Percentiles rank a stretch among this genome's conserved stretches.
Evolutionary conservation across 257 asterid species (phyloP).

Genomic region (Coffea canephora): DNA sequence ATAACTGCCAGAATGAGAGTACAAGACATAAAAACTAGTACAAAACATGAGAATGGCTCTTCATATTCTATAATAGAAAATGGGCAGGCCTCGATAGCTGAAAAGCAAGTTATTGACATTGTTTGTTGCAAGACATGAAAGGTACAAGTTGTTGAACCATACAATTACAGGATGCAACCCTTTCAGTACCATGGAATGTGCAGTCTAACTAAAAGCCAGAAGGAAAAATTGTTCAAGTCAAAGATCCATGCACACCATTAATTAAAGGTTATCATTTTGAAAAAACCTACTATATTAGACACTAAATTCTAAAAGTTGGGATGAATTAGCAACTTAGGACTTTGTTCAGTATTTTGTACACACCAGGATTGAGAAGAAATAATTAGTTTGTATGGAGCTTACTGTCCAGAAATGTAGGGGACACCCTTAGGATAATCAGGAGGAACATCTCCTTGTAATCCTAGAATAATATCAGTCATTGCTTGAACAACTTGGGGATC

Average conservation of each 20-base stretch:
- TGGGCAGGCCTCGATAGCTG: too few species aligned
- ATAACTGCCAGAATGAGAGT: too few species aligned
- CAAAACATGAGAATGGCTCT: too few species aligned
- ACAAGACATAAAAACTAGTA: too few species aligned
- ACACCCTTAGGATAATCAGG: conserved; percentile 46
- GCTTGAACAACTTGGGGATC: conserved; percentile 51
- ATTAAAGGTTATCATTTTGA: not conserved
- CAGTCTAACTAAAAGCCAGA: too few species aligned
- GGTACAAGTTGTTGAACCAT: too few species aligned
- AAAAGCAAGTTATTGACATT: too few species aligned
- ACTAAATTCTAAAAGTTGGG: not conserved
- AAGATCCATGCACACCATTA: not conserved
- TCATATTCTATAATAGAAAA: too few species aligned
- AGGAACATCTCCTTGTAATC: conserved; percentile 70
- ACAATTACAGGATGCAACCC: too few species aligned
- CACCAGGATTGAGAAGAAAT: not conserved
- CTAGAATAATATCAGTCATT: conserved; percentile 76
- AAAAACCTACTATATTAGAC: not conserved
- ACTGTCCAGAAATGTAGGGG: conserved; percentile 66
- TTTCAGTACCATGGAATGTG: too few species aligned
- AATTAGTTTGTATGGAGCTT: conserved; percentile 29
- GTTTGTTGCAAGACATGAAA: too few species aligned
- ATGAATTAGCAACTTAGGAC: not conserved
- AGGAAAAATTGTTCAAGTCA: not conserved
- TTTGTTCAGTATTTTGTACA: not conserved